Evolutionary conservation across 768 basidiomycete genomes (phyloP).

Genomic region (Clitopilus hobsonii): DNA sequence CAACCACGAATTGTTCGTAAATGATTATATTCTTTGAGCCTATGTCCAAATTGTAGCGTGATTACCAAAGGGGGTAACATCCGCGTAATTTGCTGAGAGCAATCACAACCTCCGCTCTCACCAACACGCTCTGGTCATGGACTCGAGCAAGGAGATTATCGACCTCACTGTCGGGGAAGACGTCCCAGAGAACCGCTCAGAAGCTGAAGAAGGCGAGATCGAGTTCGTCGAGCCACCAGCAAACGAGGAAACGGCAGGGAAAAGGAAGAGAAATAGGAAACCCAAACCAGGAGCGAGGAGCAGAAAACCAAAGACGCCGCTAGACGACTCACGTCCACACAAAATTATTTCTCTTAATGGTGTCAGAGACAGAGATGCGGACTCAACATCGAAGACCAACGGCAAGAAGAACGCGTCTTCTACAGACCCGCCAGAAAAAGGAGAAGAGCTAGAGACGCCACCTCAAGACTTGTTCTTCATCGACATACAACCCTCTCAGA

Average conservation of each 20-base stretch:
- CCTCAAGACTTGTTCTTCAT: constrained; percentile 47
- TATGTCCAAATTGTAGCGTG: not conserved
- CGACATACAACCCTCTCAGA: constrained; percentile 37
- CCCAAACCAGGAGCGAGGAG: not conserved
- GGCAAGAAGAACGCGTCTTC: constrained; percentile 12
- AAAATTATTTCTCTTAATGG: not conserved
- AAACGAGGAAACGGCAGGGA: not conserved
- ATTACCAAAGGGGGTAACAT: not conserved
- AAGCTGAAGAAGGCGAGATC: constrained; percentile 14
- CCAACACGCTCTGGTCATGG: not conserved
- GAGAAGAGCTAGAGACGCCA: too few species aligned
- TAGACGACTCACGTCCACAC: not conserved
- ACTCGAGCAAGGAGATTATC: constrained; percentile 21
- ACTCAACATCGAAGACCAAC: constrained; percentile 4
- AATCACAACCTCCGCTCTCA: not conserved
- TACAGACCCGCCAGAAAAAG: too few species aligned
- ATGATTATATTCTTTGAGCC: not conserved
- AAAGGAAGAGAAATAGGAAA: not conserved
- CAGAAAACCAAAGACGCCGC: too few species aligned
- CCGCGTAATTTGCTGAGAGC: not conserved
- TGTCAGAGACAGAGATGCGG: constrained; percentile 4
- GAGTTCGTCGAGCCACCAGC: not conserved
- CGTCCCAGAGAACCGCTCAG: not conserved
- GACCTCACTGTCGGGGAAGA: constrained; percentile 23
- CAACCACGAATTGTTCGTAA: constrained; percentile 3